Percentiles rank a stretch among this genome's conserved stretches.
These are phyloP conservation scores for Capronia americana DNA, from an alignment of 2,329 filamentous ascomycete species.

Conservation along the genomic window DNA sequence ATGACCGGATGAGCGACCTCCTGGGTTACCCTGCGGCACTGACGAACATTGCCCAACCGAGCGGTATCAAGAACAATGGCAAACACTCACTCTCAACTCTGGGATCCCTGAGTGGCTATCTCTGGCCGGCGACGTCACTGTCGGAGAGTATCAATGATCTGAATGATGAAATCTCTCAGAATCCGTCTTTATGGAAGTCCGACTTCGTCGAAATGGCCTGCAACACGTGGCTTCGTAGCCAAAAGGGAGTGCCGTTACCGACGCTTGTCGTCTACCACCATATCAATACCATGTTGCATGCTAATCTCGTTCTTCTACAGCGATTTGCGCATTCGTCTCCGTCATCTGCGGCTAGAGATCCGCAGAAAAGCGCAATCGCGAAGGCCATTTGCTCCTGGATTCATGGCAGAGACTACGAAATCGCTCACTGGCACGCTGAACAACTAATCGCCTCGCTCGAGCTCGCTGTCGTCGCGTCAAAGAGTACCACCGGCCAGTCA, in stretches of 20 bases:
- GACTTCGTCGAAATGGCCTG: slow-evolving; percentile 26
- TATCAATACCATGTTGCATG: slow-evolving; percentile 30
- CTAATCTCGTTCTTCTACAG: slow-evolving; percentile 27
- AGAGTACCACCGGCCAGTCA: slow-evolving; percentile 1
- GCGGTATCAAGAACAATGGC: background rate
- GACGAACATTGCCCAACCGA: background rate
- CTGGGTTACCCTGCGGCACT: slow-evolving; percentile 1
- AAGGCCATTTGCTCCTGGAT: slow-evolving; percentile 23
- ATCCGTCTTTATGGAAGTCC: slow-evolving; percentile 5
- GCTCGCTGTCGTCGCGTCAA: slow-evolving; percentile 9
- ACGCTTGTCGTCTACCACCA: slow-evolving; percentile 24
- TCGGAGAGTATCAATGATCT: background rate
- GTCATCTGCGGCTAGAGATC: slow-evolving; percentile 22
- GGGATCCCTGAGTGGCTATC: background rate
- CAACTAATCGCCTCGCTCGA: slow-evolving; percentile 23
- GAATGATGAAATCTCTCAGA: background rate
- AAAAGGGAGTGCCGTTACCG: background rate
- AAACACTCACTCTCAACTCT: background rate
- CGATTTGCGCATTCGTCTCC: slow-evolving; percentile 28
- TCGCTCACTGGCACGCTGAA: slow-evolving; percentile 29
- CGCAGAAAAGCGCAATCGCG: slow-evolving; percentile 22
- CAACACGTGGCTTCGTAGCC: slow-evolving; percentile 22
- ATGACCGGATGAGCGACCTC: slow-evolving; percentile 5
- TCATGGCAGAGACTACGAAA: slow-evolving; percentile 18
- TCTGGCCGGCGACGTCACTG: background rate